These are phyloP conservation scores for Trypanosomatidae sp. DNA, from an alignment of 208 protist genomes.

Conservation along the genomic window DNA sequence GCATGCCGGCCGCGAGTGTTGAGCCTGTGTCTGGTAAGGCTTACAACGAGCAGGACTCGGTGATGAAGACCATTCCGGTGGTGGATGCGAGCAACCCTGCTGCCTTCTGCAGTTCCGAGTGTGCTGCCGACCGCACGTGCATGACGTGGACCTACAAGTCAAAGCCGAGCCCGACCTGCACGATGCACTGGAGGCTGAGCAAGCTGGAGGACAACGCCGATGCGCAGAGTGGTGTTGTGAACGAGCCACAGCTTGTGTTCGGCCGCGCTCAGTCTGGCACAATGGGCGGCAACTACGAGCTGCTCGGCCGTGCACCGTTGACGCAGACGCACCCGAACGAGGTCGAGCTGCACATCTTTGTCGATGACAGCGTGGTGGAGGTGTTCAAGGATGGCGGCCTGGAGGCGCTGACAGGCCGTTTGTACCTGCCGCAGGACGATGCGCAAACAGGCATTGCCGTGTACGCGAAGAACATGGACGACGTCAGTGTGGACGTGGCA, in stretches of 20 bases:
- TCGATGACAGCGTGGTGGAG: constrained; percentile 24
- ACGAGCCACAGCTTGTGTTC: constrained; percentile 14
- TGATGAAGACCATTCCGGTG: constrained; percentile 13
- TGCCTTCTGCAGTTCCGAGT: constrained; percentile 18
- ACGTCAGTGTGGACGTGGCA: constrained; percentile 4
- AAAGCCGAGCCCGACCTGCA: constrained; percentile 4
- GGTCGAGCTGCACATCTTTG: constrained; percentile 14
- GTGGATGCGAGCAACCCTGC: background rate
- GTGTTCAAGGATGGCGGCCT: constrained; percentile 29
- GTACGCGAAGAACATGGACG: constrained; percentile 15
- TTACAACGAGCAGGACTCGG: constrained; percentile 5
- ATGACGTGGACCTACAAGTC: constrained; percentile 20
- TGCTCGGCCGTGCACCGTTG: constrained; percentile 18
- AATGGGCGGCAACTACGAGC: constrained; percentile 8
- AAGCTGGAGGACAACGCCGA: background rate
- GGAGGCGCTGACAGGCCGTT: constrained; percentile 16
- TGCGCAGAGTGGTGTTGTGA: constrained; percentile 14
- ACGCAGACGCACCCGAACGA: constrained; percentile 7
- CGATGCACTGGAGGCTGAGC: constrained; percentile 20
- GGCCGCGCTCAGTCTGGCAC: constrained; percentile 14
- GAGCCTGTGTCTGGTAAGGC: constrained; percentile 3
- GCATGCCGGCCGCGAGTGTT: constrained; percentile 14
- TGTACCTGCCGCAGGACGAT: constrained; percentile 12
- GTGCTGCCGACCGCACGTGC: constrained; percentile 13
- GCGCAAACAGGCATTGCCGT: constrained; percentile 11